Evolutionary conservation across 139 green algal genomes (phyloP), one percentile per base, ranked within the genome.

Genomic region (Micromonas commoda): DNA sequence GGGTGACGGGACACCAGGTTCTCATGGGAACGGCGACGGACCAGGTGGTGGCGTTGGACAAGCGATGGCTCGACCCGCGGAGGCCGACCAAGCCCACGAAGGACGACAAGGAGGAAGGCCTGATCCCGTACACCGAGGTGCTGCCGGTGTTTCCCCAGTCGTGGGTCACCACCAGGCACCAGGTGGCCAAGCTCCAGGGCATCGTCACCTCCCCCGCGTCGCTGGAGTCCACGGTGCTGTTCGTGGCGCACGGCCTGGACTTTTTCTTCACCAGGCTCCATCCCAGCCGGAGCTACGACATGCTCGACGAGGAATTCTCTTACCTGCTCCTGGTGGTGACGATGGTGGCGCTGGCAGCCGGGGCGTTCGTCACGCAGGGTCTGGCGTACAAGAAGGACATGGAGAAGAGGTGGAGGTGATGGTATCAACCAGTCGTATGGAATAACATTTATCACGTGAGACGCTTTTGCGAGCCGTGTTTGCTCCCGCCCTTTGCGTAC

Each of bases 41-140:
- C 73, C 86, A 97, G 87, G 85, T 98, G 68, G 90, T 93, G 67
- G 86, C 92, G n/a, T 57, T 98, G 63, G 92, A 97, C 85, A 89
- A 90, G 52, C 86, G 91, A 1, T 89, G 92, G 54, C 67, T 97
- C 28, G 94, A 98, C 79, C 94, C 94, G 0, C 85, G 94, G 2
- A 77, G 94, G 0, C 91, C 94, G 0, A 71, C 82, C 9, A 91
- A 90, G 75, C 83, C 86, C n/a, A 93, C 83, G 0, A 68, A 80
- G 6, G 80, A 90, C 26, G 88, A 97, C 64, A 82, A 85, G 70
- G 91, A 96, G 76, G 94, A 97, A 83, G 77, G 87, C 38, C 83
- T 98, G 2, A 80, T 94, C 37, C 93, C 91, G 1, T 98, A 96
- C 83, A 66, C 72, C 23, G 88, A 91, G 33, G 83, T 87, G 54